Conservation (phyloP, 163 green algal species). For the Scenedesmus sp. region DNA sequence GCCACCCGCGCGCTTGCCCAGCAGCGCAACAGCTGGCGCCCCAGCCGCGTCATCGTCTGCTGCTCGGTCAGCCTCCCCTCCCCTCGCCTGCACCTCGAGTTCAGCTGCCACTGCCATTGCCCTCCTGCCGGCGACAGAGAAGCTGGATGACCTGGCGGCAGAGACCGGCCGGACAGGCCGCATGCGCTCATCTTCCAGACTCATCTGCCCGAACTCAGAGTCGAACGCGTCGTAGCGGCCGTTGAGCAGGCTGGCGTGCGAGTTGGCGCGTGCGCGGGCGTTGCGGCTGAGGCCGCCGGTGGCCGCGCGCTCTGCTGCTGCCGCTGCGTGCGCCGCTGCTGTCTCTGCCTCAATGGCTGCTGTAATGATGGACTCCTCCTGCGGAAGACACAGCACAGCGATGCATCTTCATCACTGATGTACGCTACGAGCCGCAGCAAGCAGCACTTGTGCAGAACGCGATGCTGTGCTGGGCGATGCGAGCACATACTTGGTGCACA, state of each 20-base stretch:
- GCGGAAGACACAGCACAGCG: background rate
- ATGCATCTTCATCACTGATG: background rate
- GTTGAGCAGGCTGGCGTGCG: conserved; percentile 9
- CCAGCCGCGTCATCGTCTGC: background rate
- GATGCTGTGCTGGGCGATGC: too few species aligned
- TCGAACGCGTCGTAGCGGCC: conserved; percentile 45
- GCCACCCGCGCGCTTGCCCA: conserved; percentile 10
- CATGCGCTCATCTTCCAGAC: conserved; percentile 48
- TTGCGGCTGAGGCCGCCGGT: background rate
- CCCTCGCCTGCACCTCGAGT: background rate
- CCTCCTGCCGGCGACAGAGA: background rate
- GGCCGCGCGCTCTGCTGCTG: background rate
- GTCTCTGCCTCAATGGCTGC: conserved; percentile 47
- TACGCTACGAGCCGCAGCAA: too few species aligned
- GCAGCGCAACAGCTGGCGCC: background rate
- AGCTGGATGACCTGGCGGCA: background rate
- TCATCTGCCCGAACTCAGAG: conserved; percentile 50
- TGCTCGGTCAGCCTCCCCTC: background rate
- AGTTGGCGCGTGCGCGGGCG: background rate
- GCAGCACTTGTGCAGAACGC: too few species aligned
- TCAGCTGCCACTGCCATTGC: background rate
- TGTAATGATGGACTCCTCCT: conserved; percentile 53
- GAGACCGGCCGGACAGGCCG: background rate
- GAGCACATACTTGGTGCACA: too few species aligned
- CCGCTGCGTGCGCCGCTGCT: conserved; percentile 36